A percentile compares a stretch with the other conserved stretches of the same genome.
Evolutionary conservation across 148 eudicot genomes (phyloP).

Genomic region (Vaccinium myrtillus): DNA sequence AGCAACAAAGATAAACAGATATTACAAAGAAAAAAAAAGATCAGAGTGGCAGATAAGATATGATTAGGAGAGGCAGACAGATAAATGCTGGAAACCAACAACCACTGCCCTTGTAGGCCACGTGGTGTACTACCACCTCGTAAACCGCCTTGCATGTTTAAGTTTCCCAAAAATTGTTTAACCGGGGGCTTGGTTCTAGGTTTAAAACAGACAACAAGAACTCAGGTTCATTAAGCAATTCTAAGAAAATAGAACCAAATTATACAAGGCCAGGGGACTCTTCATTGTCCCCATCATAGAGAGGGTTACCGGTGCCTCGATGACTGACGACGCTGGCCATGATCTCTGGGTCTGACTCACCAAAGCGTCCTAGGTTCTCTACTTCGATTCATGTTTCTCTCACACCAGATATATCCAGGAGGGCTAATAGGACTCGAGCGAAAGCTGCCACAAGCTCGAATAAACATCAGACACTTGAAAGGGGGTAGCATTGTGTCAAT

Average conservation of each 20-base stretch:
- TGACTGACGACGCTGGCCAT: not conserved
- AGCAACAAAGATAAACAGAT: not conserved
- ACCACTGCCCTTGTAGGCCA: not conserved
- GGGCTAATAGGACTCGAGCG: not conserved
- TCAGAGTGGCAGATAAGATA: not conserved
- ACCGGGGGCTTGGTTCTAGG: not conserved
- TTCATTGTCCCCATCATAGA: conserved; percentile 4
- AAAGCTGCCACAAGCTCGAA: not conserved
- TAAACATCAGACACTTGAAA: not conserved
- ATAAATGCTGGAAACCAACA: not conserved
- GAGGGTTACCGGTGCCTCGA: conserved; percentile 1
- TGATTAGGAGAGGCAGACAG: not conserved
- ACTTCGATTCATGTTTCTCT: not conserved
- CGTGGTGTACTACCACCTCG: not conserved
- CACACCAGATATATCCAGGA: not conserved
- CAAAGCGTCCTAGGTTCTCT: not conserved
- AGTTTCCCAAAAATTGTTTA: not conserved
- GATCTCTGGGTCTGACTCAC: conserved; percentile 7
- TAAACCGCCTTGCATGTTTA: not conserved
- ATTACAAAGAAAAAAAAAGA: not conserved
- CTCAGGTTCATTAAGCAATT: not conserved
- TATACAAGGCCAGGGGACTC: not conserved
- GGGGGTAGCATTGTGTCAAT: not conserved
- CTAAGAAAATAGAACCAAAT: not conserved
- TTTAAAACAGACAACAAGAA: not conserved